Base-by-base conservation (phyloP, 1,139 yeast species). In the Lodderomyces jiufengensis region DNA sequence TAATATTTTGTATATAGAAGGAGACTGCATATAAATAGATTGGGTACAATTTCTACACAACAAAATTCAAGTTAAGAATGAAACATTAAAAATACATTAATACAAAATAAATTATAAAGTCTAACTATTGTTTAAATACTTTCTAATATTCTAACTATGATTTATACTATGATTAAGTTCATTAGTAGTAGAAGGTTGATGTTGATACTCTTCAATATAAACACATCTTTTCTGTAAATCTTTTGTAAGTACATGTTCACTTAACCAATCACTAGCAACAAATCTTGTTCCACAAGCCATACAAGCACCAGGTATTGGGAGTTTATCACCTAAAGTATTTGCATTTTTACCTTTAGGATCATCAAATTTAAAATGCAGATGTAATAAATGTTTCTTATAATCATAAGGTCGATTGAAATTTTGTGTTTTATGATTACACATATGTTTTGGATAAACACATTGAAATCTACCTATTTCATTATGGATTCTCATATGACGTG, bases 361-460 rank as follows among this genome's bases (percentile, higher is more conserved):
- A 44, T 70, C 74, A 40, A 70, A 70, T 36, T 51, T 54, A 49
- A 70, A 70, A 45, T 70, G 76, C 44, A 62, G 59, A 42, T 69
- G 73, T 27, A 70, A 55, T 34, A 70, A 52, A 45, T 70, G 76
- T 39, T 70, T 70, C 43, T 70, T 70, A 55, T 66, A 70, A 49
- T 70, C 76, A 45, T 70, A 70, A 2, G 76, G 76, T 29, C 76
- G 55, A 47, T 70, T 70, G 43, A 70, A 70, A 41, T 69, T 58
- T 32, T 69, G 66, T 0, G 73, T 67, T 43, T 66, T 65, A 46
- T 70, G 76, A 42, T 56, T 65, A 49, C 76, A 70, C 59, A 56
- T 58, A 13, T 48, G 51, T 33, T 59, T 59, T 1, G 75, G 74
- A 42, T 62, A 70, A 18, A 68, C 69, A 46, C 76, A 70, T 47